A percentile compares a stretch with the other conserved stretches of the same genome.
phyloP scores from a whole-genome alignment of 768 basidiomycete genomes.

The Tylopilus subfusipes region DNA sequence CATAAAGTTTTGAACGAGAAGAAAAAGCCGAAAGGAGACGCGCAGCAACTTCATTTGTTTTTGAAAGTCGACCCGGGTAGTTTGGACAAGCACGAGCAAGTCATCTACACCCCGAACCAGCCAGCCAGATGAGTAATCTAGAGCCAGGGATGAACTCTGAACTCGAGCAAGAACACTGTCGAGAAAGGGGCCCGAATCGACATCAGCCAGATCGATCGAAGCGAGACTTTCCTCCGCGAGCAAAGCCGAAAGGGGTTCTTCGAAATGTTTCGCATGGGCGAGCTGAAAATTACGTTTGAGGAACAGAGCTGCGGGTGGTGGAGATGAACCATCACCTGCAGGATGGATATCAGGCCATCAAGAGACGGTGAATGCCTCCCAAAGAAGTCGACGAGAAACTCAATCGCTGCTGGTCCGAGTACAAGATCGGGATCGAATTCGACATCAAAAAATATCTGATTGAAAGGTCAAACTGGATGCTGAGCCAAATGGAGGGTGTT shows the following conservation, averaged over 20 bases:
- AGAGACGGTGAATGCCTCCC: constrained; percentile 53
- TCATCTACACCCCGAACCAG: constrained; percentile 24
- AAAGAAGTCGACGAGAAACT: constrained; percentile 56
- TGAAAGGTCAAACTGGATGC: not conserved
- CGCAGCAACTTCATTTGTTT: constrained; percentile 35
- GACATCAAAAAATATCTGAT: constrained; percentile 61
- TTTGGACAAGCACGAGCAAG: constrained; percentile 35
- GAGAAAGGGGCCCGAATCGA: constrained; percentile 33
- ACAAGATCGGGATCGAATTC: constrained; percentile 58
- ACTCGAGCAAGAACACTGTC: constrained; percentile 38
- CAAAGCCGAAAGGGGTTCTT: constrained; percentile 49
- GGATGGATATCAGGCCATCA: constrained; percentile 51
- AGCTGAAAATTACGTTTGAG: constrained; percentile 40
- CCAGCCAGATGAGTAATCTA: constrained; percentile 25
- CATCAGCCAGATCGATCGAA: constrained; percentile 13
- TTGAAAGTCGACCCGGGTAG: constrained; percentile 38
- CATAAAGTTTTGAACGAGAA: constrained; percentile 43
- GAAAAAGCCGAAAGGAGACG: constrained; percentile 47
- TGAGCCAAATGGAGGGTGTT: not conserved
- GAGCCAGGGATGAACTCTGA: constrained; percentile 17
- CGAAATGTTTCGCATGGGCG: constrained; percentile 67
- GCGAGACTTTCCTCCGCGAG: constrained; percentile 9
- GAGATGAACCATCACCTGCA: constrained; percentile 49
- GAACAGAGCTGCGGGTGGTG: not conserved
- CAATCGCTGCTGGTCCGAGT: constrained; percentile 55